Conservation (phyloP, 2,329 filamentous ascomycete species). For the Penicillium polonicum region DNA sequence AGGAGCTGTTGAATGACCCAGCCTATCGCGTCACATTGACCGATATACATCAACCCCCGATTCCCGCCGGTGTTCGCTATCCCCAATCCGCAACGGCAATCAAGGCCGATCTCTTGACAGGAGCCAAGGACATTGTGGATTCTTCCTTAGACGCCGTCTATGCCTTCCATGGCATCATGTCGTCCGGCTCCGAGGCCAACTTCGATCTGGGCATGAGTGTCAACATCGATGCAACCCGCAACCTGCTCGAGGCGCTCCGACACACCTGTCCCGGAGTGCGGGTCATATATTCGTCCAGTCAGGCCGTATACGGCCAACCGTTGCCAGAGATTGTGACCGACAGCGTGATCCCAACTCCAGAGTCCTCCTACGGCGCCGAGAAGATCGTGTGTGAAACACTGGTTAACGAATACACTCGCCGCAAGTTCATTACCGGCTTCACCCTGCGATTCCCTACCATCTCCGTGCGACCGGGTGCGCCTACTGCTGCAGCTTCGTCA, state of each 20-base stretch:
- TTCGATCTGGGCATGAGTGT: slow-evolving; percentile 59
- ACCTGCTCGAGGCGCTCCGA: slow-evolving; percentile 55
- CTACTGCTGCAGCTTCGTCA: slow-evolving; percentile 61
- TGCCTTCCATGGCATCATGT: slow-evolving; percentile 68
- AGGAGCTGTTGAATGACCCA: slow-evolving; percentile 53
- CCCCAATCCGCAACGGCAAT: slow-evolving; percentile 53
- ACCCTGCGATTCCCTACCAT: slow-evolving; percentile 62
- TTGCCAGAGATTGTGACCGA: slow-evolving; percentile 55
- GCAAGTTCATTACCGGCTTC: slow-evolving; percentile 59
- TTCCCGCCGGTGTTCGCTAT: slow-evolving; percentile 50
- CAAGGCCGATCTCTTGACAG: slow-evolving; percentile 54
- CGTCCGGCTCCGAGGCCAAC: slow-evolving; percentile 61
- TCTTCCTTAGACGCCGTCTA: slow-evolving; percentile 55
- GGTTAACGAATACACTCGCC: slow-evolving; percentile 62
- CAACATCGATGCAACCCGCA: slow-evolving; percentile 60
- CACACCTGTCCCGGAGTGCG: slow-evolving; percentile 53
- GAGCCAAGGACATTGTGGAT: slow-evolving; percentile 39
- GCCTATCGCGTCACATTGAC: slow-evolving; percentile 54
- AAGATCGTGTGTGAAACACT: slow-evolving; percentile 63
- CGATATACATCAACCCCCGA: slow-evolving; percentile 55
- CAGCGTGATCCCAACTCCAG: slow-evolving; percentile 55
- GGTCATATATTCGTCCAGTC: slow-evolving; percentile 61
- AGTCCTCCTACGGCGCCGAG: slow-evolving; percentile 63
- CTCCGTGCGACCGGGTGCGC: slow-evolving; percentile 59
- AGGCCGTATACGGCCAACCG: slow-evolving; percentile 62